phyloP scores from a whole-genome alignment of 257 asterid genomes.

The Solanum ossicruentum region DNA sequence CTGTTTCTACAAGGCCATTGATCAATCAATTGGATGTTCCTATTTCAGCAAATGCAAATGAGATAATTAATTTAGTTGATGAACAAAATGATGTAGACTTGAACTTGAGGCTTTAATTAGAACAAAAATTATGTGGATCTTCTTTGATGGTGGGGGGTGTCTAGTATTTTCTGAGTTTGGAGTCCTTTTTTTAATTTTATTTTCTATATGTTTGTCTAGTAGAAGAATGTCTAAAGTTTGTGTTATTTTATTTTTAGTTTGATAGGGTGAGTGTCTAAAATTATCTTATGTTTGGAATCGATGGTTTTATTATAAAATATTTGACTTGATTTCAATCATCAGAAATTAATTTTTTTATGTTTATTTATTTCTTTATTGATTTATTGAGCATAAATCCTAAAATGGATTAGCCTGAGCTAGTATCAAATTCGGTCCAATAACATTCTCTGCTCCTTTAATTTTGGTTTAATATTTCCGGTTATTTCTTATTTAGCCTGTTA shows the following conservation, averaged over 20 bases:
- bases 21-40: not conserved
- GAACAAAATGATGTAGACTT: not conserved
- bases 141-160: not conserved
- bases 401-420: too few relatives aligned
- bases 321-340: not conserved
- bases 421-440: too few relatives aligned
- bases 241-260: not conserved
- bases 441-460: too few relatives aligned
- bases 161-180: not conserved
- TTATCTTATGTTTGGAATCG: not conserved
- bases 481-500: not conserved
- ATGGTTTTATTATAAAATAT: not conserved
- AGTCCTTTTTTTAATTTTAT: not conserved
- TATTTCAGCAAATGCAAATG: not conserved
- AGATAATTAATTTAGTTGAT: not conserved
- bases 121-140: not conserved
- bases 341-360: too few relatives aligned
- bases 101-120: not conserved
- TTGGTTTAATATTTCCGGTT: not conserved
- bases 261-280: not conserved
- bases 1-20: not conserved
- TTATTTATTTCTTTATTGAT: too few relatives aligned
- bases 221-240: not conserved
- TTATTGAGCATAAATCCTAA: too few relatives aligned
- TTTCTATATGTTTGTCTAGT: not conserved